Evolutionary conservation across 1,284 basidiomycete species (phyloP), one percentile per base, ranked within the genome.

Genomic region (Xerocomus nothofagi): DNA sequence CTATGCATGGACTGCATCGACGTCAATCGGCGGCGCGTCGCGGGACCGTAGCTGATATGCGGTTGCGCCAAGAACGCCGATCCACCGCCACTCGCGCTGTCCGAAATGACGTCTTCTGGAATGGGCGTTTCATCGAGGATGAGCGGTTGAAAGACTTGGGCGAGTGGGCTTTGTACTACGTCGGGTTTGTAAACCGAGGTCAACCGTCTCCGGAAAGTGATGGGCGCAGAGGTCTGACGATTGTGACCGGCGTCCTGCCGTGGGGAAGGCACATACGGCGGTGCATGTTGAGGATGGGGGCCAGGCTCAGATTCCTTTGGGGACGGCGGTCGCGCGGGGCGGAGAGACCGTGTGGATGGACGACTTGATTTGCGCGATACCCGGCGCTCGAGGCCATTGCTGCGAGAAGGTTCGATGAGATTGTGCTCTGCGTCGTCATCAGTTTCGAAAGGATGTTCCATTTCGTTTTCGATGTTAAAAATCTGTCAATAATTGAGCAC

Each of bases 131-230:
- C 79, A 40, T 82, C 79, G 15, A 83, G 69, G 8, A 83, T 53
- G 17, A 88, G 57, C 4, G 88, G 84, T 50, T 84, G 82, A 62
- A 81, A 91, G 12, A 88, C 73, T 61, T 88, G 86, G 4, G 86
- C 85, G 2, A 91, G 72, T 17, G 88, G 88, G 43, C 62, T 73
- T 23, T 77, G 74, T 5, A 68, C 62, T 27, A 69, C 55, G 33
- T 81, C 78, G 7, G 66, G 52, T 34, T 73, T 76, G 36, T 68
- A 70, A 47, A 79, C 52, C 4, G 78, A 57, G 1, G 72, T 71
- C 11, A 81, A 44, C 23, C 83, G 76, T 27, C 70, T 62, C 30
- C 76, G 75, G 15, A 74, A 64, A 9, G 51, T 26, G 34, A 69
- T 51, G n/a, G 67, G 58, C 0, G 65, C 42, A n/a, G 59, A 53